Percentiles rank a stretch among this genome's conserved stretches.
phyloP scores from a whole-genome alignment of 2,329 filamentous ascomycete genomes.

The Venturia nashicola region DNA sequence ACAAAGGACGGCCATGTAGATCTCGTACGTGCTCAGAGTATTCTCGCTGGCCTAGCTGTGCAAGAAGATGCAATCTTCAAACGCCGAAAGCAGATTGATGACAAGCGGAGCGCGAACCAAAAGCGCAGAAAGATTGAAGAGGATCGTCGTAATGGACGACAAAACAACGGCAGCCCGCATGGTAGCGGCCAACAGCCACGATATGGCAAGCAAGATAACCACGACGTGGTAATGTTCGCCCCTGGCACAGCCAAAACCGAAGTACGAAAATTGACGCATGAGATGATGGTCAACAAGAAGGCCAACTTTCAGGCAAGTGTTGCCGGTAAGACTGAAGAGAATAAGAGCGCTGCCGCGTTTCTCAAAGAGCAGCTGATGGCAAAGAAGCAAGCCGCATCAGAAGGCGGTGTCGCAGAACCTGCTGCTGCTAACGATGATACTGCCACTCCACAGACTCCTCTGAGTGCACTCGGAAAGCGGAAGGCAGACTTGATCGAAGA shows the following conservation, averaged over 20 bases:
- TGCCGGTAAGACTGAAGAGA: conserved; percentile 60
- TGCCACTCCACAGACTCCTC: conserved; percentile 21
- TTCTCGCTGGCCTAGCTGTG: conserved; percentile 76
- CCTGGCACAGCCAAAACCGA: conserved; percentile 25
- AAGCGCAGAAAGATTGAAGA: conserved; percentile 68
- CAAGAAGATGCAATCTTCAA: conserved; percentile 92
- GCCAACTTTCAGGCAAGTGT: conserved; percentile 31
- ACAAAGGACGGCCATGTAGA: conserved; percentile 93
- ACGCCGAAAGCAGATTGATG: conserved; percentile 73
- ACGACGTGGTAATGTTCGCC: conserved; percentile 23
- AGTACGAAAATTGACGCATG: conserved; percentile 56
- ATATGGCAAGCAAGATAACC: conserved; percentile 5
- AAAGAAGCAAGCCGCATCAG: conserved; percentile 13
- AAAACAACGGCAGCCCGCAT: conserved; percentile 14
- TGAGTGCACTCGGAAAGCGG: conserved; percentile 56
- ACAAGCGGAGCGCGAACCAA: conserved; percentile 66
- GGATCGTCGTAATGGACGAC: conserved; percentile 36
- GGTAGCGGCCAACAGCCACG: neutral
- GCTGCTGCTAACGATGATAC: conserved; percentile 17
- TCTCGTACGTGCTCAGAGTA: conserved; percentile 72
- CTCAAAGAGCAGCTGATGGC: conserved; percentile 68
- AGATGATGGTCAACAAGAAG: conserved; percentile 71
- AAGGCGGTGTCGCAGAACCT: conserved; percentile 11
- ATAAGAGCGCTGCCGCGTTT: conserved; percentile 87
- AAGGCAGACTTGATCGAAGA: conserved; percentile 62